phyloP scores from a whole-genome alignment of 805 yeast species.

The Barnettozyma sucrosica region DNA sequence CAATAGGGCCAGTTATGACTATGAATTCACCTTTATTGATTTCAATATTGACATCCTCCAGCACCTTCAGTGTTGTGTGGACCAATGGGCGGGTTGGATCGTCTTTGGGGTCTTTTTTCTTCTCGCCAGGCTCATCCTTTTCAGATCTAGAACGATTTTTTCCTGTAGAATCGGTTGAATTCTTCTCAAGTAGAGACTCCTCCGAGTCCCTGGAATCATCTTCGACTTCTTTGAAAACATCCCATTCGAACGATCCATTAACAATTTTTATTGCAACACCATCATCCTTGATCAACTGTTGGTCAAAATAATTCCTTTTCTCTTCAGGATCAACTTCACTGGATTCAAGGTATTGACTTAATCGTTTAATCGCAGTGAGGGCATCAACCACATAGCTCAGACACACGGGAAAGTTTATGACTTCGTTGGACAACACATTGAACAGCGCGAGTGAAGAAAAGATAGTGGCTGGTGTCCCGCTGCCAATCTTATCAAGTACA shows the following conservation, averaged over 20 bases:
- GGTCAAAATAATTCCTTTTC: slow-evolving; percentile 29
- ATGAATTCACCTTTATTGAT: slow-evolving; percentile 64
- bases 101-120: slow-evolving; percentile 1
- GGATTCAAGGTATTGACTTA: slow-evolving; percentile 46
- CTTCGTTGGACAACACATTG: slow-evolving; percentile 51
- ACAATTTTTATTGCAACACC: slow-evolving; percentile 41
- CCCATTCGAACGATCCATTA: slow-evolving; percentile 64
- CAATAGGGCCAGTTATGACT: slow-evolving; percentile 74
- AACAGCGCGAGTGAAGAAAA: slow-evolving; percentile 67
- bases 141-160: not conserved
- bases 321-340: slow-evolving; percentile 35
- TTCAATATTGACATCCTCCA: slow-evolving; percentile 40
- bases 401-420: slow-evolving; percentile 53
- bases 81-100: slow-evolving; percentile 7
- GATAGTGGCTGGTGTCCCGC: slow-evolving; percentile 50
- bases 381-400: slow-evolving; percentile 58
- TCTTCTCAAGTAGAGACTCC: not conserved
- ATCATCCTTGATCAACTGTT: slow-evolving; percentile 8
- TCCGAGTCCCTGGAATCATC: not conserved
- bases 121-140: not conserved
- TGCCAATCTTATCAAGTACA: slow-evolving; percentile 30
- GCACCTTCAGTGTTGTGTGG: slow-evolving; percentile 20
- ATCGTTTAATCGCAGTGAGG: slow-evolving; percentile 48
- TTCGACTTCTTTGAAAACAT: slow-evolving; percentile 25
- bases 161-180: not conserved